Conservation (phyloP, 371 early-diverging fungal species). For the Mortierella sp. region DNA sequence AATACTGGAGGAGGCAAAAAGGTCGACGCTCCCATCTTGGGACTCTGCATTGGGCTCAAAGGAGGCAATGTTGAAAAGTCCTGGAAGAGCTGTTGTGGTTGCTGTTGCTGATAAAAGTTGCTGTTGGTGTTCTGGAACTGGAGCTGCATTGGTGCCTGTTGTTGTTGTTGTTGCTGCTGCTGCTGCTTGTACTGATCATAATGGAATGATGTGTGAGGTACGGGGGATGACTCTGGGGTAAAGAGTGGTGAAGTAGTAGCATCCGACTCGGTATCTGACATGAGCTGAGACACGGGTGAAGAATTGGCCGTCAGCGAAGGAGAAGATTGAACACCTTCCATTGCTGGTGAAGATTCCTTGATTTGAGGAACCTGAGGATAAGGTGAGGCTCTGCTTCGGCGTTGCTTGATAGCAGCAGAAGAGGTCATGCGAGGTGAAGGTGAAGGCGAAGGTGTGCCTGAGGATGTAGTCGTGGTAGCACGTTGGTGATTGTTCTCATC, state of each 20-base stretch:
- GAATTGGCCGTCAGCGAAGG: conserved; percentile 30
- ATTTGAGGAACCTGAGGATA: conserved; percentile 26
- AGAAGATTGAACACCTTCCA: conserved; percentile 33
- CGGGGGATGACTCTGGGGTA: conserved; percentile 55
- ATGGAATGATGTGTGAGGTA: conserved; percentile 21
- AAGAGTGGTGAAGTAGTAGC: conserved; percentile 50
- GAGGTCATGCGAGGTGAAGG: conserved; percentile 49
- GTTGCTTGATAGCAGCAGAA: conserved; percentile 23
- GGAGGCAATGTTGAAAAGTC: conserved; percentile 26
- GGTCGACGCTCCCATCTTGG: conserved; percentile 16
- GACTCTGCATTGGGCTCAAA: conserved; percentile 31
- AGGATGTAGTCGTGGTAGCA: conserved; percentile 15
- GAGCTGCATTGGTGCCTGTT: conserved; percentile 30
- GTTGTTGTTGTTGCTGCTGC: conserved; percentile 27
- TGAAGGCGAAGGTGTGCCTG: conserved; percentile 39
- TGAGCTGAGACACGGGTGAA: conserved; percentile 35
- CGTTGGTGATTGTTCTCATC: conserved; percentile 35
- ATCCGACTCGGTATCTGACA: conserved; percentile 55
- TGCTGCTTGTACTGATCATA: conserved; percentile 9
- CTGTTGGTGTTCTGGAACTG: conserved; percentile 49
- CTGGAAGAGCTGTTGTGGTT: conserved; percentile 26
- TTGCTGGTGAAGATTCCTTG: conserved; percentile 29
- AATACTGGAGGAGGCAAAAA: conserved; percentile 49
- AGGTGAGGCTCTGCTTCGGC: conserved; percentile 43
- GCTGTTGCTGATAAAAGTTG: conserved; percentile 33